These are phyloP conservation scores for Apophysomyces trapeziformis DNA, from an alignment of 371 early-diverging fungal genomes.

Conservation along the genomic window DNA sequence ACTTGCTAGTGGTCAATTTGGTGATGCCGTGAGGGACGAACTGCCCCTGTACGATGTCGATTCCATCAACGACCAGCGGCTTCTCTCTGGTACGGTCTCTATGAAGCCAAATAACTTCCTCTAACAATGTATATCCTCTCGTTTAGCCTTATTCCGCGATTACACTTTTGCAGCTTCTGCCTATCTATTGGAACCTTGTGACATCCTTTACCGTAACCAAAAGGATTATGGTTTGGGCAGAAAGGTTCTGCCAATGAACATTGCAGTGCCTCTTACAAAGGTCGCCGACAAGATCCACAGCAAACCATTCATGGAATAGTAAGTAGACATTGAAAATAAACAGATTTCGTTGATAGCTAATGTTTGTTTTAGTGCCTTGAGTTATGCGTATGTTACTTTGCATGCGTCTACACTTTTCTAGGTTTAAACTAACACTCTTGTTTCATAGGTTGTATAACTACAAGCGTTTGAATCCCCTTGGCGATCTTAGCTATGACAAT, in stretches of 20 bases:
- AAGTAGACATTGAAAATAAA: conserved; percentile 21
- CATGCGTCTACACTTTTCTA: background rate
- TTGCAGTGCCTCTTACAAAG: conserved; percentile 79
- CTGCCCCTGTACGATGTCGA: conserved; percentile 78
- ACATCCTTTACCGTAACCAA: conserved; percentile 68
- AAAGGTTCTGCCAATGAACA: conserved; percentile 70
- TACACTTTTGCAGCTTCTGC: conserved; percentile 87
- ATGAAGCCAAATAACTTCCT: background rate
- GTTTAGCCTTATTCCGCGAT: conserved; percentile 80
- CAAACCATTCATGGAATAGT: conserved; percentile 89
- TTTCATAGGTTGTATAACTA: conserved; percentile 78
- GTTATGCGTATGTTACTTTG: conserved; percentile 36
- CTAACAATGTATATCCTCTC: background rate
- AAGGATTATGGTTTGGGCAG: conserved; percentile 84
- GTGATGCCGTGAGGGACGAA: conserved; percentile 72
- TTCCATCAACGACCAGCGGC: conserved; percentile 65
- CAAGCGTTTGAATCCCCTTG: conserved; percentile 62
- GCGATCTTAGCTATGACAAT: conserved; percentile 69
- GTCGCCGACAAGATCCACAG: conserved; percentile 75
- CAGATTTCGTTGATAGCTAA: background rate
- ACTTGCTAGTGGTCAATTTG: conserved; percentile 78
- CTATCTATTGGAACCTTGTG: conserved; percentile 90
- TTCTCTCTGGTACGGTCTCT: conserved; percentile 64
- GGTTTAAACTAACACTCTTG: background rate
- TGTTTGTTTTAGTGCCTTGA: conserved; percentile 33